A percentile compares a stretch with the other conserved stretches of the same genome.
These are phyloP conservation scores for Hyphopichia wangnamkhiaoensis DNA, from an alignment of 1,139 yeast species.

Conservation along the genomic window DNA sequence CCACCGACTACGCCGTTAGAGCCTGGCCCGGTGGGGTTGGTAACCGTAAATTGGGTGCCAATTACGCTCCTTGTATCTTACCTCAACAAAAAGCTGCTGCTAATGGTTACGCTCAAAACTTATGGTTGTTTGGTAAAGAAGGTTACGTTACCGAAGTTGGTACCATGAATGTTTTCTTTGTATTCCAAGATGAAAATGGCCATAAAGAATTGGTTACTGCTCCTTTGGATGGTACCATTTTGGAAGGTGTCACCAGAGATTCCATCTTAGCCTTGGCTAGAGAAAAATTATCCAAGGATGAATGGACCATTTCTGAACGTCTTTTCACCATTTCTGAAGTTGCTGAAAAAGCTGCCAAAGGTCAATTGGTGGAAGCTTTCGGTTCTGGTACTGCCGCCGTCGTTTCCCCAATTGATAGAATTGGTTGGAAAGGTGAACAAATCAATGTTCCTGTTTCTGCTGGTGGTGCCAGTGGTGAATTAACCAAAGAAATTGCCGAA, in stretches of 20 bases:
- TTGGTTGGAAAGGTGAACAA: conserved; percentile 73
- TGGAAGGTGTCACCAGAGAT: conserved; percentile 96
- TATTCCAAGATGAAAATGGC: conserved; percentile 71
- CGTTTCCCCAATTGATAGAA: conserved; percentile 87
- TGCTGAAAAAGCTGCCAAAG: conserved; percentile 70
- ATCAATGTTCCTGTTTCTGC: conserved; percentile 75
- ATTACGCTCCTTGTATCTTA: conserved; percentile 91
- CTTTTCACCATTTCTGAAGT: conserved; percentile 80
- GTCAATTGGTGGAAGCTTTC: conserved; percentile 89
- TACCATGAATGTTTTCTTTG: conserved; percentile 93
- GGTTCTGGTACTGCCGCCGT: conserved; percentile 98
- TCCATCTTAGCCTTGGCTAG: conserved; percentile 77
- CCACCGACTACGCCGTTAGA: conserved; percentile 91
- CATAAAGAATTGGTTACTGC: conserved; percentile 93
- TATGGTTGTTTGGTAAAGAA: conserved; percentile 94
- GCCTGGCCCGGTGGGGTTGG: conserved; percentile 99
- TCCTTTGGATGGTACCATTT: conserved; percentile 94
- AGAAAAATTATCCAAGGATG: conserved; percentile 65
- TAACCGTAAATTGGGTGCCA: conserved; percentile 93
- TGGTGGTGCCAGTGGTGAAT: conserved; percentile 79
- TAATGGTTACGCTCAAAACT: conserved; percentile 90
- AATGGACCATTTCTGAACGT: conserved; percentile 85
- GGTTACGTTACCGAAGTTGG: conserved; percentile 94
- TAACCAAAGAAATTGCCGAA: conserved; percentile 70
- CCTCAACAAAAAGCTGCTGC: conserved; percentile 88